phyloP scores from a whole-genome alignment of 352 stramenopile genomes.

The Phytophthora tentaculata region DNA sequence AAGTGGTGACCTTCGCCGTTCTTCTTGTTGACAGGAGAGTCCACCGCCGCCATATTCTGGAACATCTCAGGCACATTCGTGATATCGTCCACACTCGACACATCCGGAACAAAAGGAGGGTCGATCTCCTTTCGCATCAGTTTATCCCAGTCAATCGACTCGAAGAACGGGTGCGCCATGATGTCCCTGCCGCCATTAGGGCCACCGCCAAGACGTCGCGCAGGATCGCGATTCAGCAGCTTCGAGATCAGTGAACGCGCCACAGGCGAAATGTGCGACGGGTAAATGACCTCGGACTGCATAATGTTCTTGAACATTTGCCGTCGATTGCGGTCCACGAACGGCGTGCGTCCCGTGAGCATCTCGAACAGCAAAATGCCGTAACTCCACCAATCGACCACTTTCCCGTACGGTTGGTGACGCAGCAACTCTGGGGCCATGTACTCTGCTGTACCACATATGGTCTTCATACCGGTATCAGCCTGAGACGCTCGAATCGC shows the following conservation, averaged over 20 bases:
- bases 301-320: constrained; percentile 94
- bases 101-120: constrained; percentile 81
- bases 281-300: constrained; percentile 89
- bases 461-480: constrained; percentile 88
- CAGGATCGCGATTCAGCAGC: constrained; percentile 94
- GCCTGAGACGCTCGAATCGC: constrained; percentile 84
- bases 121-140: constrained; percentile 86
- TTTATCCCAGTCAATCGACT: constrained; percentile 87
- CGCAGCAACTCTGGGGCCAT: constrained; percentile 88
- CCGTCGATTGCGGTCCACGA: constrained; percentile 87
- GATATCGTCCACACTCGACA: constrained; percentile 83
- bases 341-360: constrained; percentile 87
- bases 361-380: constrained; percentile 91
- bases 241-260: constrained; percentile 84
- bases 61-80: constrained; percentile 92
- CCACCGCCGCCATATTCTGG: constrained; percentile 88
- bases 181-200: constrained; percentile 87
- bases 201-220: constrained; percentile 91
- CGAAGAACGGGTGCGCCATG: constrained; percentile 89
- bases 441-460: constrained; percentile 90
- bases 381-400: constrained; percentile 92
- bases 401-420: constrained; percentile 89
- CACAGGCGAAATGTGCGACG: constrained; percentile 81
- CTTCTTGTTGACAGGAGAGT: constrained; percentile 90
- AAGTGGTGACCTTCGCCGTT: constrained; percentile 87